Base-by-base conservation (phyloP, 495 filamentous ascomycete genomes). In the Neurospora sp. region DNA sequence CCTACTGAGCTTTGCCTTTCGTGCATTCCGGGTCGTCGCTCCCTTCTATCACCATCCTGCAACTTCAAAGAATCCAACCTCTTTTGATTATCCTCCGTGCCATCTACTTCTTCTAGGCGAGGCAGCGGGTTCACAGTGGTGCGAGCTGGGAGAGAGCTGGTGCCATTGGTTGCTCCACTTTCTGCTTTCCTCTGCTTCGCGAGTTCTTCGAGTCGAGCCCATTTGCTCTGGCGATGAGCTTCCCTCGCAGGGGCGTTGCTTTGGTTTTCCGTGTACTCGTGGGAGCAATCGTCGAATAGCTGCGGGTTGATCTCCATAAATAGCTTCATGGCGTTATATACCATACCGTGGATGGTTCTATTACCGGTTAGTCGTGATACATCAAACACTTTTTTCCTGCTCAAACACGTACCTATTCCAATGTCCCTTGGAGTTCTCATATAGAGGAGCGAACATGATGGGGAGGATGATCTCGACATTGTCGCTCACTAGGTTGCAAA, bases 251-350 rank as follows among this genome's bases (percentile, higher is more conserved):
- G 90, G 16, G 93, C 93, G 75, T 88, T 93, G 81, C 94, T 96
- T 82, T 98, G 95, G 75, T 94, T 90, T 79, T 98, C 96, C n/a
- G 94, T 95, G 80, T 98, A 99, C 74, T 97, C 94, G 77, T 97
- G 94, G 8, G 95, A 97, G 83, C 96, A 99, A 78, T 98, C 96
- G 76, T 99, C 96, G 79, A 99, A 99, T 35, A 99, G 90, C 78
- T 97, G 93, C 18, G 96, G 96, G 77, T 99, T 98, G 78, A 99
- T 98, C 82, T 99, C 96, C 96, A 99, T 99, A 83, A 99, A 99
- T 62, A 99, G 90, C 80, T 99, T 99, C 96, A 99, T 99, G 69
- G 96, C 96, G 79, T 98, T 99, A 80, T 98, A 99, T 20, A 99
- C 96, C 96, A 99, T 98, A 78, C 96, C 96, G 78, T 99, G 96